Evolutionary conservation across 352 stramenopile species (phyloP).

Genomic region (Globisporangium nagaii): DNA sequence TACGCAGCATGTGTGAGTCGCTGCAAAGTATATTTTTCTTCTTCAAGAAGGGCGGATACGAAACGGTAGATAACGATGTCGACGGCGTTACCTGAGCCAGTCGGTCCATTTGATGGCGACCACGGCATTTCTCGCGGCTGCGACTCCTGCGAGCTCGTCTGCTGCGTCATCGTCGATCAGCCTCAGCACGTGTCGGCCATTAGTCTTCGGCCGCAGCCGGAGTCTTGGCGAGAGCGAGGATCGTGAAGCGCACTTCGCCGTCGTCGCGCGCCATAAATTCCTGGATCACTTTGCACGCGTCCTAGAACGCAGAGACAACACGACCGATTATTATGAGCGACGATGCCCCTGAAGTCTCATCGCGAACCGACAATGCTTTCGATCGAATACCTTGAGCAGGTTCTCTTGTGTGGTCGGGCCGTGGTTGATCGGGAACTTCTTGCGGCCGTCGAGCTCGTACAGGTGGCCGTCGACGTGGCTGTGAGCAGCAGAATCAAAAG

Average conservation of each 20-base stretch:
- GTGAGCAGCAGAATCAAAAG: background rate
- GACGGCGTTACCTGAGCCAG: background rate
- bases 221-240: conserved; percentile 88
- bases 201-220: conserved; percentile 20
- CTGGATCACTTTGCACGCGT: conserved; percentile 88
- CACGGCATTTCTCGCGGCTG: too few species aligned
- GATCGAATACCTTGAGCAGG: conserved; percentile 67
- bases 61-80: background rate
- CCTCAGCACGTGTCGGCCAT: too few species aligned
- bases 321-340: too few species aligned
- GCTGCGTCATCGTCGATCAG: too few species aligned
- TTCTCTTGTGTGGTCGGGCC: conserved; percentile 80
- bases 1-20: background rate
- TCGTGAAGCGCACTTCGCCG: conserved; percentile 93
- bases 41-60: background rate
- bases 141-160: too few species aligned
- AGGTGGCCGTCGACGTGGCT: conserved; percentile 88
- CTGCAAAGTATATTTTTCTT: background rate
- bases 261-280: conserved; percentile 94
- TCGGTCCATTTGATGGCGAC: too few species aligned
- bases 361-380: background rate
- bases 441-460: conserved; percentile 96
- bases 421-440: conserved; percentile 93
- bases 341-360: too few species aligned
- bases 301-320: conserved; percentile 21